These are phyloP conservation scores for Tolypocladium inflatum DNA, from an alignment of 2,329 filamentous ascomycete genomes.

Conservation along the genomic window DNA sequence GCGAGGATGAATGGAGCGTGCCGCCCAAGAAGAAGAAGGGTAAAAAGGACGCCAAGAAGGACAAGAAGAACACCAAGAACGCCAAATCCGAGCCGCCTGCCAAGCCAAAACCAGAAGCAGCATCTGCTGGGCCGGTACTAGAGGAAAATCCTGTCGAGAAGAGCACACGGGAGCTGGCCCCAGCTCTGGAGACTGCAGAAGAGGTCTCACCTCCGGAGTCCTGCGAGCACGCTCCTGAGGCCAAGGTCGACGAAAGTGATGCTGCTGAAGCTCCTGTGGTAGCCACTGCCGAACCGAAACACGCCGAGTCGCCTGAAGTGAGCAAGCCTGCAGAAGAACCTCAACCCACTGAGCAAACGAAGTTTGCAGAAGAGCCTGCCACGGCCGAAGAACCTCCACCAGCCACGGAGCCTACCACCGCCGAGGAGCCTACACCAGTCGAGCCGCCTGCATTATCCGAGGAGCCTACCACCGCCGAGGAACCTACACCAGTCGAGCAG, in stretches of 20 bases:
- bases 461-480: background rate
- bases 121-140: background rate
- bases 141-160: background rate
- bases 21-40: constrained; percentile 10
- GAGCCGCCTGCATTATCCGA: background rate
- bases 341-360: background rate
- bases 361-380: background rate
- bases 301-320: background rate
- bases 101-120: background rate
- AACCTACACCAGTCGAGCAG: background rate
- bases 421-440: background rate
- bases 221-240: background rate
- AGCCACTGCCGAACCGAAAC: background rate
- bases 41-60: constrained; percentile 14
- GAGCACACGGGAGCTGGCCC: background rate
- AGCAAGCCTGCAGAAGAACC: background rate
- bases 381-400: background rate
- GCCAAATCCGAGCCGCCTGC: constrained; percentile 4
- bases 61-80: constrained; percentile 8
- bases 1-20: constrained; percentile 4
- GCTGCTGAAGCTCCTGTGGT: background rate
- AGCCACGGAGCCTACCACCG: background rate
- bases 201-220: background rate
- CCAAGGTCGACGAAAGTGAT: background rate
- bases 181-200: background rate